These are phyloP conservation scores for Acanthochlamys bracteata DNA, from an alignment of 106 monocot genomes.

Conservation along the genomic window DNA sequence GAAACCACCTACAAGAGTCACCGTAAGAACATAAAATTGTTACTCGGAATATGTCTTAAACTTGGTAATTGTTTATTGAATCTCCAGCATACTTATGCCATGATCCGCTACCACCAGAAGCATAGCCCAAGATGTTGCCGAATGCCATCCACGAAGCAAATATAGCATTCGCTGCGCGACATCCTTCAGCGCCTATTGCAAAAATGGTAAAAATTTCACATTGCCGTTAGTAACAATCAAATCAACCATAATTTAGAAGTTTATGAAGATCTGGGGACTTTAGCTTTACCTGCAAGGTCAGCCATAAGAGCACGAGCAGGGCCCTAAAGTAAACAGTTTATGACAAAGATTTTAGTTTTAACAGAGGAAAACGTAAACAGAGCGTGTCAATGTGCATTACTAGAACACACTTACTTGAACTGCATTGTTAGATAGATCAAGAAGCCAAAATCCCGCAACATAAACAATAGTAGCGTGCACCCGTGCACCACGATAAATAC, in stretches of 20 bases:
- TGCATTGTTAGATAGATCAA: constrained; percentile 71
- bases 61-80: not conserved
- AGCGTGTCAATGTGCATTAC: not conserved
- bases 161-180: constrained; percentile 38
- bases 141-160: constrained; percentile 54
- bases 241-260: not conserved
- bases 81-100: constrained; percentile 37
- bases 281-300: constrained; percentile 33
- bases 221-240: not conserved
- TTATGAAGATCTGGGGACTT: not conserved
- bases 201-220: not conserved
- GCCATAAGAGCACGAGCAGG: constrained; percentile 58
- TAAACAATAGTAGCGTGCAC: constrained; percentile 52
- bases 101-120: constrained; percentile 37
- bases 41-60: not conserved
- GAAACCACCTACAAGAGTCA: constrained; percentile 40
- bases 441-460: constrained; percentile 62
- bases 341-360: not conserved
- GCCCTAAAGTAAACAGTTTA: constrained; percentile 16
- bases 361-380: not conserved
- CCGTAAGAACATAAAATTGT: not conserved
- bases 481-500: constrained; percentile 39
- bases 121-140: constrained; percentile 58
- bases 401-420: constrained; percentile 33
- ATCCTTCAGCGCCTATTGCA: constrained; percentile 26